A percentile compares a stretch with the other conserved stretches of the same genome.
Conservation (phyloP, 176 grass and related monocot species). For the Phragmites australis region DNA sequence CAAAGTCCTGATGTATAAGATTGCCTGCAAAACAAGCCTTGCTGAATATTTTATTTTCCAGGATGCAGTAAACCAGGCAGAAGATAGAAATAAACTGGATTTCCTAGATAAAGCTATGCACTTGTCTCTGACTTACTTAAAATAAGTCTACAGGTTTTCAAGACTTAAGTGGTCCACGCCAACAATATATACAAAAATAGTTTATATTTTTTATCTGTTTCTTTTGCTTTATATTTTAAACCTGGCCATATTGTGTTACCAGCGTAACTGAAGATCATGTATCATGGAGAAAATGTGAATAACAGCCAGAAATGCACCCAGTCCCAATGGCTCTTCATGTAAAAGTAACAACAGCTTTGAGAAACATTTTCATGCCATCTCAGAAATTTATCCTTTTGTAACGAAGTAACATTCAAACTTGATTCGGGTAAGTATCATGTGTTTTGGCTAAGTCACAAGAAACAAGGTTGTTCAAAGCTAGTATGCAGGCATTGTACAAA, state of each 20-base stretch:
- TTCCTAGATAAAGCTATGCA: constrained; percentile 8
- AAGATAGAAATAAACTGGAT: not conserved
- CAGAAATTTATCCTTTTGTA: not conserved
- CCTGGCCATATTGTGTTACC: not conserved
- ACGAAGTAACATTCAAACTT: not conserved
- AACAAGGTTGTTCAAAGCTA: not conserved
- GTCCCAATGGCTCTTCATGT: not conserved
- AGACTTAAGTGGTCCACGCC: not conserved
- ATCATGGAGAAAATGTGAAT: not conserved
- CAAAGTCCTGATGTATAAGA: constrained; percentile 86
- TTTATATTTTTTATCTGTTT: not conserved
- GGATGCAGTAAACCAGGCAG: constrained; percentile 8
- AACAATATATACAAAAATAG: not conserved
- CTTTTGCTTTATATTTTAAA: not conserved
- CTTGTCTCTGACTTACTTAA: not conserved
- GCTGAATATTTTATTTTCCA: constrained; percentile 13
- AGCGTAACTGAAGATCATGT: not conserved
- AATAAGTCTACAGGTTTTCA: constrained; percentile 10
- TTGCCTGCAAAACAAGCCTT: constrained; percentile 59
- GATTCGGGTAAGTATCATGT: not conserved
- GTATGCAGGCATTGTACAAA: constrained; percentile 1
- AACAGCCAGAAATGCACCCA: not conserved
- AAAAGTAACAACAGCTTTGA: not conserved
- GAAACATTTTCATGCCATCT: not conserved
- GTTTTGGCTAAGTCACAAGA: not conserved